Evolutionary conservation across 2,329 filamentous ascomycete genomes (phyloP).

Genomic region (Arthrinium phaeospermum): DNA sequence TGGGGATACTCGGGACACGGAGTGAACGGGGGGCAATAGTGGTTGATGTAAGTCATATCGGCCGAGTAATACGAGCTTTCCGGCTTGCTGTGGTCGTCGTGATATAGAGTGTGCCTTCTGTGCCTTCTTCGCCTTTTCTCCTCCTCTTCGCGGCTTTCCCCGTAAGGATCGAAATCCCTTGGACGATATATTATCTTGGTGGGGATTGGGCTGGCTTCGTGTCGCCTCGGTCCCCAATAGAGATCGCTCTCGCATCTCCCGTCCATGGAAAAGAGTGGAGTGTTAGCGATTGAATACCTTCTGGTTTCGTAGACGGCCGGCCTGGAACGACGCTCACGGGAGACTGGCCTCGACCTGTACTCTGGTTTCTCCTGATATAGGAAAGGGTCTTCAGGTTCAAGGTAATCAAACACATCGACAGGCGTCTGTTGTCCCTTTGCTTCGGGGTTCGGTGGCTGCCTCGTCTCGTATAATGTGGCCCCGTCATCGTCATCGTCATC

Average conservation of each 20-base stretch:
- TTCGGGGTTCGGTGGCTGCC: not conserved
- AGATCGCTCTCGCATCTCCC: not conserved
- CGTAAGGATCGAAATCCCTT: not conserved
- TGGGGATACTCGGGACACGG: not conserved
- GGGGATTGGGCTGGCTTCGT: not conserved
- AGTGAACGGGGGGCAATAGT: not conserved
- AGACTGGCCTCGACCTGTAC: not conserved
- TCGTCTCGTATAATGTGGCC: not conserved
- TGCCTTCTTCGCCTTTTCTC: not conserved
- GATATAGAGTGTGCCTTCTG: not conserved
- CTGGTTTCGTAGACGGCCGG: not conserved
- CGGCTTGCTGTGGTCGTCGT: not conserved
- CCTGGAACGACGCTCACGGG: not conserved
- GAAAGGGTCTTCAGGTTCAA: not conserved
- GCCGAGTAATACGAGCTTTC: too few relatives aligned
- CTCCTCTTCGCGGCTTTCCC: not conserved
- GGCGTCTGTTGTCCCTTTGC: not conserved
- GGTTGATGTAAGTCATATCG: too few relatives aligned
- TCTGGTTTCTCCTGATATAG: not conserved
- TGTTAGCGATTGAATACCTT: not conserved
- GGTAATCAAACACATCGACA: not conserved
- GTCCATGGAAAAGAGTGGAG: too few relatives aligned
- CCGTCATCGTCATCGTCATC: not conserved
- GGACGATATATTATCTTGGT: not conserved
- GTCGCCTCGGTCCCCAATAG: not conserved